These are phyloP conservation scores for Lathyrus tuberosus DNA, from an alignment of 306 rosid genomes.

Conservation along the genomic window DNA sequence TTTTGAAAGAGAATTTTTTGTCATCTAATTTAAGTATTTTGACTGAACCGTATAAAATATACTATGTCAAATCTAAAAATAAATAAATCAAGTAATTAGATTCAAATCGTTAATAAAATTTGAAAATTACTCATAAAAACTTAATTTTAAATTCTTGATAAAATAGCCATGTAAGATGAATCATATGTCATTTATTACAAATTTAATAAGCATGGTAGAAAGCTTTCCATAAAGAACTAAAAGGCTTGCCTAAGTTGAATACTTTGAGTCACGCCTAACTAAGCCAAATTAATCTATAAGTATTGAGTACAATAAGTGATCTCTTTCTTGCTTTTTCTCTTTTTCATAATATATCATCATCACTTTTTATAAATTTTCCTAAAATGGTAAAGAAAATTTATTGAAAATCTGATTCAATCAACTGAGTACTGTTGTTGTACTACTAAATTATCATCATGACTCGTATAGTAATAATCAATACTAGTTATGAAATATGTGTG, in stretches of 20 bases:
- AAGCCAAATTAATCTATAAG: constrained; percentile 47
- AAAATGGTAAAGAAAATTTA: constrained; percentile 31
- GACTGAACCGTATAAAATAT: no score
- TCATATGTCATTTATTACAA: constrained; percentile 48
- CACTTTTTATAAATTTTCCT: constrained; percentile 44
- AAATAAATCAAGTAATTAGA: no score
- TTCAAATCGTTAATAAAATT: no score
- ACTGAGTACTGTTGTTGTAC: constrained; percentile 41
- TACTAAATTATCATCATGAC: constrained; percentile 34
- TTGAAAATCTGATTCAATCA: constrained; percentile 44
- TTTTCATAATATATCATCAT: constrained; percentile 32
- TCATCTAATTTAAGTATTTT: no score
- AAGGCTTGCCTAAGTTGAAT: constrained; percentile 51
- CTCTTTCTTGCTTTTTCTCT: constrained; percentile 40
- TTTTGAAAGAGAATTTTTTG: no score
- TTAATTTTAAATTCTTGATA: no score
- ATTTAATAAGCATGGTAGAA: constrained; percentile 51
- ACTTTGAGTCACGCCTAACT: constrained; percentile 60
- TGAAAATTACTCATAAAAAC: no score
- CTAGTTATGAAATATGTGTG: constrained; percentile 38
- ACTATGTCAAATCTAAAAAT: no score
- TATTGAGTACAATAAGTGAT: constrained; percentile 47
- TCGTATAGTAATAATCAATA: constrained; percentile 27
- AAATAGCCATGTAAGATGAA: neutral
- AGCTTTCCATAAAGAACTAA: constrained; percentile 42